Evolutionary conservation across 495 filamentous ascomycete genomes (phyloP).

Genomic region (Podospora pseudopauciseta): DNA sequence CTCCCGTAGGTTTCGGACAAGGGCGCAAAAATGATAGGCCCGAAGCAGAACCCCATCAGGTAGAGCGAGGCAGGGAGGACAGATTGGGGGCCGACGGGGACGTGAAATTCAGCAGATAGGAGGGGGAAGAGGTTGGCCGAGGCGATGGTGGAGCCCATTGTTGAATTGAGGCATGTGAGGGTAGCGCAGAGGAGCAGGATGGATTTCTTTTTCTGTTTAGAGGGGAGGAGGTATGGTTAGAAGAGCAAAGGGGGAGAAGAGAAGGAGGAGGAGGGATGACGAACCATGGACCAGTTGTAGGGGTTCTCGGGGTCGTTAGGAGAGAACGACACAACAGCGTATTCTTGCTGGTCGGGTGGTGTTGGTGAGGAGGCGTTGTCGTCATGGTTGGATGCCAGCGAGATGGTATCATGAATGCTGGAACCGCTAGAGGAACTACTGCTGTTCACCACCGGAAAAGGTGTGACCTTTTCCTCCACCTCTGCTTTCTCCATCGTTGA

Average conservation of each 20-base stretch:
- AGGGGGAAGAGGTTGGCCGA: conserved; percentile 25
- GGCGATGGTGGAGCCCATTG: conserved; percentile 26
- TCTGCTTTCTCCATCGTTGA: neutral
- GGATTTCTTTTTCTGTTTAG: conserved; percentile 17
- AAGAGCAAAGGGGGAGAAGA: neutral
- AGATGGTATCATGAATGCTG: conserved; percentile 6
- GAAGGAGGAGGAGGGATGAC: neutral
- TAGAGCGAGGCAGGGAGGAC: conserved; percentile 44
- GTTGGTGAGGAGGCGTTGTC: neutral
- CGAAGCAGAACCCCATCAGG: conserved; percentile 60
- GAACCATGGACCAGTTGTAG: conserved; percentile 29
- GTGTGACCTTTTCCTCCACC: neutral
- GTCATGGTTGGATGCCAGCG: neutral
- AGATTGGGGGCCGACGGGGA: conserved; percentile 24
- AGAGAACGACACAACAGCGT: conserved; percentile 21
- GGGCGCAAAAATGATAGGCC: conserved; percentile 46
- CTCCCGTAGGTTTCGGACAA: conserved; percentile 69
- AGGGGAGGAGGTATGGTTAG: neutral
- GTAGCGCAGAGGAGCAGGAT: conserved; percentile 23
- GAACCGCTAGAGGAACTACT: neutral
- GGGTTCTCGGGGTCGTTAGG: conserved; percentile 25
- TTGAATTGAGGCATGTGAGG: conserved; percentile 22
- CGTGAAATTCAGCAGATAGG: conserved; percentile 16
- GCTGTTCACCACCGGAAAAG: neutral
- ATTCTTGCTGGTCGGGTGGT: neutral